phyloP scores from a whole-genome alignment of 2,329 filamentous ascomycete species.

The Aspergillus aculeatus region DNA sequence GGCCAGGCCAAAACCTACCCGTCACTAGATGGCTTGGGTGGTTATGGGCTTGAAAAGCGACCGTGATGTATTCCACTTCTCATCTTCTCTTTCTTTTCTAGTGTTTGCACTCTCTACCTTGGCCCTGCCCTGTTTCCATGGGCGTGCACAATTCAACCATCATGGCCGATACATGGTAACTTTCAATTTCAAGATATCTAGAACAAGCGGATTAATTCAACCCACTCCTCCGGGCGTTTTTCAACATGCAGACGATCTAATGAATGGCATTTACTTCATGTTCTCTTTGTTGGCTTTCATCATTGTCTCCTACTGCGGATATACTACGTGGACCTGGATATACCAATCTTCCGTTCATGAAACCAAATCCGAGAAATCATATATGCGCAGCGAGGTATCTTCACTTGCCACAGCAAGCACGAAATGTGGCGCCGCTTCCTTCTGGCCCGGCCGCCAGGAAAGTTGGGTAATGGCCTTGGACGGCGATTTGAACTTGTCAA shows the following conservation, averaged over 20 bases:
- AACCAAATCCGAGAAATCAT: conserved; percentile 34
- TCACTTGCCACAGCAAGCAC: conserved; percentile 49
- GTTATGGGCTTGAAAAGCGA: conserved; percentile 60
- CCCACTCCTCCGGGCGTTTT: conserved; percentile 24
- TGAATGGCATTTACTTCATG: not conserved
- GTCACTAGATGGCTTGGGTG: conserved; percentile 58
- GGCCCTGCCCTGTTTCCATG: not conserved
- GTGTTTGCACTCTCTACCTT: conserved; percentile 18
- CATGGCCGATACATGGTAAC: conserved; percentile 15
- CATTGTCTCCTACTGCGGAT: not conserved
- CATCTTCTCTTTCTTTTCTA: conserved; percentile 8
- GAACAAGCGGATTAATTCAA: conserved; percentile 27
- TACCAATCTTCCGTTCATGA: conserved; percentile 19
- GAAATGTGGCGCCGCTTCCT: conserved; percentile 17
- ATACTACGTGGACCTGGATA: conserved; percentile 17
- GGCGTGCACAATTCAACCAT: conserved; percentile 20
- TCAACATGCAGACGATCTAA: conserved; percentile 20
- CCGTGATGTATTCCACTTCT: conserved; percentile 10
- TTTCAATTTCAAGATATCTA: conserved; percentile 16
- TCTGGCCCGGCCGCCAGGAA: conserved; percentile 61
- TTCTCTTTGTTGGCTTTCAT: not conserved
- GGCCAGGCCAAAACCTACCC: conserved; percentile 53
- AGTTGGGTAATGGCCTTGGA: conserved; percentile 67
- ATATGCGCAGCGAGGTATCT: conserved; percentile 45
- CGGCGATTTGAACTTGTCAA: conserved; percentile 49